Conservation (phyloP, 139 green algal species). For the Mychonastes homosphaera region DNA sequence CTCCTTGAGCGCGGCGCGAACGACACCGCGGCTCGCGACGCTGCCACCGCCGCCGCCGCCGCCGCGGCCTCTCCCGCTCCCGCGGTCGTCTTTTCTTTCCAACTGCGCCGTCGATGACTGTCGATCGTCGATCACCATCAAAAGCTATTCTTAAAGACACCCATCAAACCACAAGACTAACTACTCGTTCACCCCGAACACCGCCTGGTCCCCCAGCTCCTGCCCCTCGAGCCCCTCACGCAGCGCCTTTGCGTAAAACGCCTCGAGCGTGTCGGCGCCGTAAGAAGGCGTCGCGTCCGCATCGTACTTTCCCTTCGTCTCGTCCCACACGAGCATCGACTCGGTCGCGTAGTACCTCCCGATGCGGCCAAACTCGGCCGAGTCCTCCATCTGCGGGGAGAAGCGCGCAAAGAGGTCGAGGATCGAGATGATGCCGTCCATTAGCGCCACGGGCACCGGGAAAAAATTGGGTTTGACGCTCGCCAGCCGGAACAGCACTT, state of each 20-base stretch:
- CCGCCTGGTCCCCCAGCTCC: slow-evolving; percentile 85
- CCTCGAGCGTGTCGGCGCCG: slow-evolving; percentile 87
- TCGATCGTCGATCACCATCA: too few species aligned
- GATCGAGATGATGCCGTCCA: slow-evolving; percentile 91
- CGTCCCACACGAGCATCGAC: slow-evolving; percentile 92
- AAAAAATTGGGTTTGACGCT: slow-evolving; percentile 75
- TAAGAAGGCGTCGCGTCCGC: slow-evolving; percentile 79
- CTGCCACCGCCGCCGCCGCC: too few species aligned
- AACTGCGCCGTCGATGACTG: too few species aligned
- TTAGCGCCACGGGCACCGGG: slow-evolving; percentile 83
- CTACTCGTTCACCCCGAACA: slow-evolving; percentile 48
- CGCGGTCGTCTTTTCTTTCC: too few species aligned
- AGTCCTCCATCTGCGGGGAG: slow-evolving; percentile 72
- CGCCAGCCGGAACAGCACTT: slow-evolving; percentile 86
- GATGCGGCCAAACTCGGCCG: slow-evolving; percentile 85
- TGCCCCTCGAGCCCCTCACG: slow-evolving; percentile 72
- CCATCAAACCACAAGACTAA: neutral
- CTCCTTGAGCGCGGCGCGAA: too few species aligned
- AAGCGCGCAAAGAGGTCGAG: slow-evolving; percentile 73
- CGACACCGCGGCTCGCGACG: too few species aligned
- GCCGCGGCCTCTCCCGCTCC: too few species aligned
- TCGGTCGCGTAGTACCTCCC: slow-evolving; percentile 96
- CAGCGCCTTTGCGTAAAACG: slow-evolving; percentile 71
- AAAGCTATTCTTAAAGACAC: too few species aligned
- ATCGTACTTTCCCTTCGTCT: slow-evolving; percentile 15